Conservation (phyloP, 345 rosid genomes). For the Euphorbia peplus region DNA sequence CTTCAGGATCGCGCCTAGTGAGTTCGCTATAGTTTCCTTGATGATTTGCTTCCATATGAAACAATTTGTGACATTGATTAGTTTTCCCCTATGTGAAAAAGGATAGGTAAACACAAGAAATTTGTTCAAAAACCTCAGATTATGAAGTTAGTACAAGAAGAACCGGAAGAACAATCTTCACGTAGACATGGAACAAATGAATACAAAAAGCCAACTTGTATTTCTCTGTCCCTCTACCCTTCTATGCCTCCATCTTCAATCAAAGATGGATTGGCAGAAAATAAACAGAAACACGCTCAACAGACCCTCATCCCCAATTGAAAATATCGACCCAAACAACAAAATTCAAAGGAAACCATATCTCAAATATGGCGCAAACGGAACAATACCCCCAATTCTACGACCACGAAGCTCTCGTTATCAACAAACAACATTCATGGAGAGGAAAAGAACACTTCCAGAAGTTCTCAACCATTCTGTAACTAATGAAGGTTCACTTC, state of each 20-base stretch:
- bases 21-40: too few relatives aligned
- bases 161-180: too few relatives aligned
- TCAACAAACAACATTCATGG: conserved; percentile 19
- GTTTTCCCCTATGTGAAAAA: neutral
- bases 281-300: conserved; percentile 23
- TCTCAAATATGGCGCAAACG: conserved; percentile 5
- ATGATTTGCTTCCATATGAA: too few relatives aligned
- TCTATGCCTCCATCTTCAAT: conserved; percentile 42
- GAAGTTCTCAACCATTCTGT: conserved; percentile 86
- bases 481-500: conserved; percentile 69
- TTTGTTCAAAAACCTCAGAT: conserved; percentile 6
- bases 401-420: too few relatives aligned
- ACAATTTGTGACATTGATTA: too few relatives aligned
- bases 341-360: neutral
- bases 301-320: conserved; percentile 36
- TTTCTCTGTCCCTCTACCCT: neutral
- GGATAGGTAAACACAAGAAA: conserved; percentile 1
- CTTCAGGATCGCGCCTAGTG: too few relatives aligned
- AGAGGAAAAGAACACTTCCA: conserved; percentile 53
- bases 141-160: too few relatives aligned
- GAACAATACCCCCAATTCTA: conserved; percentile 23
- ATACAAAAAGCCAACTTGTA: too few relatives aligned
- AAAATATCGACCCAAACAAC: neutral
- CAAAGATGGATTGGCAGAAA: conserved; percentile 44
- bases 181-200: too few relatives aligned